These are phyloP conservation scores for Beauveria asiatica DNA, from an alignment of 2,329 filamentous ascomycete genomes.

Conservation along the genomic window DNA sequence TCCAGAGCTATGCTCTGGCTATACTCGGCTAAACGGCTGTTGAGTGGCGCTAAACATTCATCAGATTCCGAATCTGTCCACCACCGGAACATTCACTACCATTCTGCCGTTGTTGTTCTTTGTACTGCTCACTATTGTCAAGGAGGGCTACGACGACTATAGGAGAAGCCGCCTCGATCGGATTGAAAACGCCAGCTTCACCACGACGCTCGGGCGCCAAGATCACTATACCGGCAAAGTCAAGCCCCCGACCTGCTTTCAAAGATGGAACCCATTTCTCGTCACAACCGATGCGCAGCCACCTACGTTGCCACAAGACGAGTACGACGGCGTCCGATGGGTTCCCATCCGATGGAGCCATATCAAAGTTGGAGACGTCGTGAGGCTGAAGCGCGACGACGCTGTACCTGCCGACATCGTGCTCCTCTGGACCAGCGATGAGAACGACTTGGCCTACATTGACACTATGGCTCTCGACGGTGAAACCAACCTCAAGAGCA, in stretches of 20 bases:
- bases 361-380: conserved; percentile 41
- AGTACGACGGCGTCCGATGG: conserved; percentile 55
- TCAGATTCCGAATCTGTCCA: conserved; percentile 60
- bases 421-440: conserved; percentile 66
- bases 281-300: conserved; percentile 22
- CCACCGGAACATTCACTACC: conserved; percentile 67
- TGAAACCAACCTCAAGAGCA: conserved; percentile 74
- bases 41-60: background rate
- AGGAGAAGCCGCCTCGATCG: conserved; percentile 73
- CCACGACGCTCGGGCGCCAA: conserved; percentile 35
- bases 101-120: conserved; percentile 68
- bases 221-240: conserved; percentile 24
- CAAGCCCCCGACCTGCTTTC: conserved; percentile 16
- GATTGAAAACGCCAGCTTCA: conserved; percentile 59
- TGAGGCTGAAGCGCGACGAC: conserved; percentile 57
- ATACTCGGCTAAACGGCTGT: too few species aligned
- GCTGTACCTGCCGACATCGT: conserved; percentile 76
- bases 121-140: conserved; percentile 70
- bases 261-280: conserved; percentile 26
- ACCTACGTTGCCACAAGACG: conserved; percentile 37
- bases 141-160: conserved; percentile 83
- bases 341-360: conserved; percentile 34
- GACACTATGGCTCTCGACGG: conserved; percentile 81
- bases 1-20: conserved; percentile 23
- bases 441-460: conserved; percentile 72